Conservation (phyloP, 31 red algal species). For the Asparagopsis taxiformis region DNA sequence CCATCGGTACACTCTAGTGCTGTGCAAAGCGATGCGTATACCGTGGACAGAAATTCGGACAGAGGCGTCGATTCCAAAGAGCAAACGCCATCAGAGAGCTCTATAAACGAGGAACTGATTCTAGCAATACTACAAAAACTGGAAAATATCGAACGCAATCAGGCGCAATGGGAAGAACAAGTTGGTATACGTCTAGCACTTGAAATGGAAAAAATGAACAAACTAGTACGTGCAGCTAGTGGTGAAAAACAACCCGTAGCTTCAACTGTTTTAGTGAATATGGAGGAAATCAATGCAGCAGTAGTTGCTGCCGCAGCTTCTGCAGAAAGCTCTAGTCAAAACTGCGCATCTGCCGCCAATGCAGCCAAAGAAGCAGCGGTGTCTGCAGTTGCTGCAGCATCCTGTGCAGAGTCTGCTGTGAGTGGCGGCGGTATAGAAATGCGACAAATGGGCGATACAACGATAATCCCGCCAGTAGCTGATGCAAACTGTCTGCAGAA, state of each 20-base stretch:
- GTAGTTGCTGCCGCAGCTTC: slow-evolving; percentile 49
- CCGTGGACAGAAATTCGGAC: no score
- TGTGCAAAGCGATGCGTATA: no score
- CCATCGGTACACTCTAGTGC: no score
- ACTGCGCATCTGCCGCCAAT: slow-evolving; percentile 33
- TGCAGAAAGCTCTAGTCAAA: slow-evolving; percentile 50
- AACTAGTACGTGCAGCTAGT: slow-evolving; percentile 27
- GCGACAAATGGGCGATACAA: slow-evolving; percentile 1
- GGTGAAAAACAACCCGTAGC: neutral
- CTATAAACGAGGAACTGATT: slow-evolving; percentile 36
- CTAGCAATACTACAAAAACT: slow-evolving; percentile 34
- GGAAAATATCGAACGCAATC: slow-evolving; percentile 51
- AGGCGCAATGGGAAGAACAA: slow-evolving; percentile 49
- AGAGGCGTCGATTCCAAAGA: no score
- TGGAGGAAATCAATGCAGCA: slow-evolving; percentile 51
- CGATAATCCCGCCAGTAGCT: slow-evolving; percentile 15
- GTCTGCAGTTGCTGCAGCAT: slow-evolving; percentile 31
- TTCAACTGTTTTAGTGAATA: neutral
- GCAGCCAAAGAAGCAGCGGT: slow-evolving; percentile 46
- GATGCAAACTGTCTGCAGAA: slow-evolving; percentile 40
- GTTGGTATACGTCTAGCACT: slow-evolving; percentile 22
- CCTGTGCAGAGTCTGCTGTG: no score
- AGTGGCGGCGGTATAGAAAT: slow-evolving; percentile 12
- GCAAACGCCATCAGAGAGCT: no score
- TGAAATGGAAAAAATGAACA: slow-evolving; percentile 45